Evolutionary conservation across 176 grass and related monocot genomes (phyloP).

Genomic region (Oryza longistaminata): DNA sequence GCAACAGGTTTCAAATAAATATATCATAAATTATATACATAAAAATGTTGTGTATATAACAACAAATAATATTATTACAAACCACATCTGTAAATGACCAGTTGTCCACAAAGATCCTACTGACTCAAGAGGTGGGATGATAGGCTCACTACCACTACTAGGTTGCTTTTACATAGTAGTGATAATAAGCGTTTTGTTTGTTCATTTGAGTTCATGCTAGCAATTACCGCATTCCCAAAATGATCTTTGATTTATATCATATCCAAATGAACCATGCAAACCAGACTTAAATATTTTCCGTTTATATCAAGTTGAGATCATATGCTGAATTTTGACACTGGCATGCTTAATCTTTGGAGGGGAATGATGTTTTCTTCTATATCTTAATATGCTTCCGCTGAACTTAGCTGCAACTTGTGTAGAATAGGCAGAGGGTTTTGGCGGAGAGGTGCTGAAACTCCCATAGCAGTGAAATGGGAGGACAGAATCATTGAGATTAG

Average conservation of each 20-base stretch:
- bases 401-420: constrained; percentile 19
- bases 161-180: background rate
- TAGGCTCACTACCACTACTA: background rate
- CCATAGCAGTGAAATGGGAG: constrained; percentile 71
- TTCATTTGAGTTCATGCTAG: background rate
- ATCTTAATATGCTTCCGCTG: constrained; percentile 19
- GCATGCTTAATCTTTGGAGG: background rate
- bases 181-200: background rate
- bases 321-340: background rate
- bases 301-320: constrained; percentile 6
- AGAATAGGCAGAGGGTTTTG: constrained; percentile 98
- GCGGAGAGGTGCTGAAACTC: constrained; percentile 90
- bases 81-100: background rate
- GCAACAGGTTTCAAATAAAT: background rate
- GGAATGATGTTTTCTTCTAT: background rate
- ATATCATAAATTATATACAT: background rate
- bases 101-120: background rate
- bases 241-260: background rate
- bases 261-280: background rate
- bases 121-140: background rate
- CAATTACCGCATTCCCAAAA: background rate
- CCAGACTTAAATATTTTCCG: background rate
- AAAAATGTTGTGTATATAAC: background rate
- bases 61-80: background rate
- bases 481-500: constrained; percentile 82